These are phyloP conservation scores for Rachicladosporium sp. DNA, from an alignment of 2,329 filamentous ascomycete genomes.

Conservation along the genomic window DNA sequence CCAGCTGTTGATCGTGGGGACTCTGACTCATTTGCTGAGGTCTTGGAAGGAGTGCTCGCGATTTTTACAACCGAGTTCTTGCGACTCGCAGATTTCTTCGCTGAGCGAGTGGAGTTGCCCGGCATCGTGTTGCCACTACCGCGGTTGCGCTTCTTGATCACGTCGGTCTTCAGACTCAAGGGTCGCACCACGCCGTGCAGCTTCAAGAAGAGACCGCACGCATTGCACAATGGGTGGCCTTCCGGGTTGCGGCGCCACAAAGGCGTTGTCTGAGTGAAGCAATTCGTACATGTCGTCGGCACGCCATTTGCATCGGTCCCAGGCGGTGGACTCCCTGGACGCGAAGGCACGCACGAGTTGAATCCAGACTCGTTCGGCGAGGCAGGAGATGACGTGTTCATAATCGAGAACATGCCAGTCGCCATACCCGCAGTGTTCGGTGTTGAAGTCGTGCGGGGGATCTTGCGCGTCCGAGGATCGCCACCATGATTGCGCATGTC, in stretches of 20 bases:
- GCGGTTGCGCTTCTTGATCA: conserved; percentile 92
- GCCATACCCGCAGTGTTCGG: conserved; percentile 57
- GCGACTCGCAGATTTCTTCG: conserved; percentile 52
- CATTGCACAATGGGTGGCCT: conserved; percentile 92
- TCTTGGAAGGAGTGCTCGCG: conserved; percentile 47
- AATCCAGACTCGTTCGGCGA: conserved; percentile 69
- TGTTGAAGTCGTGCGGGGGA: conserved; percentile 76
- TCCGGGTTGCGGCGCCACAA: conserved; percentile 95
- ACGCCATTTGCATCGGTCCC: conserved; percentile 43
- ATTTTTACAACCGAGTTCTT: conserved; percentile 49
- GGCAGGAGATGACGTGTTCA: conserved; percentile 57
- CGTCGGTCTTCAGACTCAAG: conserved; percentile 89
- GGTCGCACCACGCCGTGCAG: conserved; percentile 94
- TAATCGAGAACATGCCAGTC: conserved; percentile 44
- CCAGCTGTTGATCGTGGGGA: conserved; percentile 33
- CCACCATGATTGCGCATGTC: conserved; percentile 54
- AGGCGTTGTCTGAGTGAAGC: conserved; percentile 94
- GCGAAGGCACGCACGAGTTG: conserved; percentile 54
- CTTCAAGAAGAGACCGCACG: conserved; percentile 93
- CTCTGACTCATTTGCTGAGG: conserved; percentile 30
- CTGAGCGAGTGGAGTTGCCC: conserved; percentile 33
- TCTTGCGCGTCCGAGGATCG: conserved; percentile 60
- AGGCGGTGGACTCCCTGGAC: conserved; percentile 34
- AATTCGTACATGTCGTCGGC: conserved; percentile 79
- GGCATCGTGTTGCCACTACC: conserved; percentile 55